Evolutionary conservation across 163 green algal genomes (phyloP).

Genomic region (Scenedesmus sp.): DNA sequence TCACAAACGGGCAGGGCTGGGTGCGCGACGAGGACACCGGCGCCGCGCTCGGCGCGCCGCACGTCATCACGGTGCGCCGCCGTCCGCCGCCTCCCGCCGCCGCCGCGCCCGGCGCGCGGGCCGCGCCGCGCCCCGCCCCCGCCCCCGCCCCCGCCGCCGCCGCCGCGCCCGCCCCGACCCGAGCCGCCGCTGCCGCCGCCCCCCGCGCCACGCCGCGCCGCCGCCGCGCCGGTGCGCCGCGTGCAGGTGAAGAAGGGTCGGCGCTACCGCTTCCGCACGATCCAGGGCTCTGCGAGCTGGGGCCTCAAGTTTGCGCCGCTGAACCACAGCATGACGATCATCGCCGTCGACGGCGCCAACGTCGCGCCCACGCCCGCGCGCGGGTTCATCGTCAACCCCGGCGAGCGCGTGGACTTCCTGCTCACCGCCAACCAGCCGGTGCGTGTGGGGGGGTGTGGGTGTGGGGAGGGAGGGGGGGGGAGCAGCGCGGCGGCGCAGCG

Average conservation of each 20-base stretch:
- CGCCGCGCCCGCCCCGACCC: too few relatives aligned
- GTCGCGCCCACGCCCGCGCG: background rate
- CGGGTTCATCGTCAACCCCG: background rate
- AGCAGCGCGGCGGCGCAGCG: too few relatives aligned
- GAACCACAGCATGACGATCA: background rate
- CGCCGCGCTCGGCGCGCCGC: background rate
- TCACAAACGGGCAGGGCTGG: background rate
- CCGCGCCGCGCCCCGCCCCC: too few relatives aligned
- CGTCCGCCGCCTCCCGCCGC: too few relatives aligned
- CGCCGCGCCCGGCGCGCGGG: too few relatives aligned
- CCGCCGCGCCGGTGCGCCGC: too few relatives aligned
- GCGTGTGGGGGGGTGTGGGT: too few relatives aligned
- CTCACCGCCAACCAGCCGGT: constrained; percentile 6
- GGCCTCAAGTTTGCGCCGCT: background rate
- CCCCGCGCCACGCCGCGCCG: too few relatives aligned
- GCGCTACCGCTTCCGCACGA: constrained; percentile 11
- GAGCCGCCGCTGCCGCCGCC: too few relatives aligned
- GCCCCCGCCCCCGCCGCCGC: too few relatives aligned
- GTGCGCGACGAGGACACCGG: background rate
- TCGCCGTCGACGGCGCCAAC: background rate
- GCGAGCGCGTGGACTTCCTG: constrained; percentile 17
- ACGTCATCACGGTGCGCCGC: background rate
- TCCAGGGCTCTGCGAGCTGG: background rate
- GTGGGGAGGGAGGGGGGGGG: too few relatives aligned
- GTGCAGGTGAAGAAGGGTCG: too few relatives aligned